Evolutionary conservation across 345 rosid genomes (phyloP), one percentile per base, ranked within the genome.

Genomic region (Aquilaria sinensis): DNA sequence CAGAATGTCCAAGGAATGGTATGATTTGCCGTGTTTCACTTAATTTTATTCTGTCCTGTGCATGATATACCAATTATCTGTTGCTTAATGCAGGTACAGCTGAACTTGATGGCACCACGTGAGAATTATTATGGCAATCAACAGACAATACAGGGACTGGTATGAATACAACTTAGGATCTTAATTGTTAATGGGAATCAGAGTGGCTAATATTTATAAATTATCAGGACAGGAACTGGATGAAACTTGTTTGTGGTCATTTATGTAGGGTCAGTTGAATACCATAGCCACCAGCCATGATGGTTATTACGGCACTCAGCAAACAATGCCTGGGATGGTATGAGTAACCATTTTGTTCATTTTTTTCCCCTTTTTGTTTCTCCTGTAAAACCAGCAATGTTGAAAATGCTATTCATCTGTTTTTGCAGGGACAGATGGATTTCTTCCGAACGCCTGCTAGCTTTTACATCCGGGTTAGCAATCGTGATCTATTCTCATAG

Each of bases 351-450:
- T 37, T 37, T 9, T 37, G 43, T 4, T 37, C 43, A 5, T 37
- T 9, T 37, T 37, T 5, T 37, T 37, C 43, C 5, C 5, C 7
- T 41, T 57, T 52, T 37, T 53, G 16, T 29, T 8, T 2, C 41
- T n/a, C 23, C 23, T 23, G 23, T 23, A 23, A 23, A 23, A 23
- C 23, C 23, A 23, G 10, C 1, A 15, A 10, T 16, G 52, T 63
- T 33, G 45, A 33, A 14, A 16, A 12, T 12, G 8, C 32, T 32
- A 13, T 23, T 47, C 12, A 52, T 51, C 68, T 52, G 12, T 61
- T 54, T 52, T 61, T 67, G 77, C 85, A 84, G 86, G 85, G 81
- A 11, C 85, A 83, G 69, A 81, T 87, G 69, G 95, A 90, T 73
- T 87, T 87, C 81, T 87, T 87, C 76, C 74, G 91, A 53, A 32